Conservation (phyloP, 495 filamentous ascomycete species). For the Trypethelium eluteriae region DNA sequence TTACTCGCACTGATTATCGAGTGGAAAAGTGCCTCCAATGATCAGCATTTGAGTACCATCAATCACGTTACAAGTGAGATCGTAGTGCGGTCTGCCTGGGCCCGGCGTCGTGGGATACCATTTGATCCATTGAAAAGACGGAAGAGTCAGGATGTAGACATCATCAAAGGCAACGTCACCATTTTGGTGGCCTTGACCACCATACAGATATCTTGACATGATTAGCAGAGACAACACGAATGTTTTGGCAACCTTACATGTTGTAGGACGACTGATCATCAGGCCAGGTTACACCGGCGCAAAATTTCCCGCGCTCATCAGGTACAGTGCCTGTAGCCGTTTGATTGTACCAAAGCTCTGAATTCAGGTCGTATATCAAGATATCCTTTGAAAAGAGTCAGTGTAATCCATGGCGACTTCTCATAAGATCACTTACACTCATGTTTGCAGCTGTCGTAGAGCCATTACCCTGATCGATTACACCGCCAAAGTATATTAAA, state of each 20-base stretch:
- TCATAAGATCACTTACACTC: constrained; percentile 21
- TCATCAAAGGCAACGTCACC: constrained; percentile 46
- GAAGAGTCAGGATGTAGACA: constrained; percentile 50
- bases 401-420: constrained; percentile 19
- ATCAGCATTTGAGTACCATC: constrained; percentile 41
- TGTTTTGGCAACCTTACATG: constrained; percentile 37
- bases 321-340: constrained; percentile 44
- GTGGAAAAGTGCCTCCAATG: constrained; percentile 41
- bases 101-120: constrained; percentile 35
- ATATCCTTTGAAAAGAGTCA: constrained; percentile 34
- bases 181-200: constrained; percentile 39
- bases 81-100: constrained; percentile 39
- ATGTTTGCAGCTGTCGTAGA: constrained; percentile 27
- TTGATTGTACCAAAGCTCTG: constrained; percentile 49
- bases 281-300: constrained; percentile 47
- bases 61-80: constrained; percentile 47
- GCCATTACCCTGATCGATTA: constrained; percentile 32
- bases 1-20: constrained; percentile 26
- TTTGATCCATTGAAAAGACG: constrained; percentile 49
- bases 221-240: constrained; percentile 14
- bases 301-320: constrained; percentile 43
- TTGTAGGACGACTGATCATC: constrained; percentile 49
- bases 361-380: constrained; percentile 46
- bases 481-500: constrained; percentile 47
- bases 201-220: constrained; percentile 43